Base-by-base conservation (phyloP, 352 stramenopile genomes). In the Globisporangium camurandrum region DNA sequence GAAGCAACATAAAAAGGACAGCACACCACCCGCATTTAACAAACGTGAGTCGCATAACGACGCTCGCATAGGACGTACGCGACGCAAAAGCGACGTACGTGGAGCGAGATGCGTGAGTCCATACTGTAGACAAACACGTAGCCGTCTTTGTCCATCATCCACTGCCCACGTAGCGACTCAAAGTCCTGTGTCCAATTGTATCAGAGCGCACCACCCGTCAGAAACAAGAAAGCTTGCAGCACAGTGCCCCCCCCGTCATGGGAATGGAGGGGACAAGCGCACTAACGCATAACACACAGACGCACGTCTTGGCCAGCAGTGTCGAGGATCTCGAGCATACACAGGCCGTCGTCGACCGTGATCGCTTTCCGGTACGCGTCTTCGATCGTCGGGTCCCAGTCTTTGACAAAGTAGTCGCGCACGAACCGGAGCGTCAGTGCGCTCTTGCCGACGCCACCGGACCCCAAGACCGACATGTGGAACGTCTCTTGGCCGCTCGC, bases 41-140 rank as follows among this genome's bases (percentile, higher is more conserved):
- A n/a, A n/a, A n/a, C n/a, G n/a, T n/a, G n/a, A n/a, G n/a, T n/a
- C n/a, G n/a, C n/a, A n/a, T n/a, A n/a, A n/a, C n/a, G n/a, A n/a
- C n/a, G n/a, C n/a, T n/a, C n/a, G n/a, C n/a, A n/a, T n/a, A n/a
- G n/a, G n/a, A n/a, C n/a, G n/a, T n/a, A n/a, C n/a, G n/a, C n/a
- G n/a, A n/a, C n/a, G n/a, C n/a, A n/a, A 38, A 4, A 51, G 12
- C 16, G 47, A 45, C 59, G 30, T 81, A 86, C 78, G 59, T 93
- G 78, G 37, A 95, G 70, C 51, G 78, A 92, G 60, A 87, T 85
- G 36, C 80, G 73, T 54, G 81, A 92, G 67, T 93, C 79, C 75
- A 95, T 91, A 66, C 74, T 88, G 67, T 93, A 95, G 49, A 95
- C 84, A 77, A 95, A 95, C 51, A 94, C 78, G 60, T 94, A 94